phyloP scores from a whole-genome alignment of 306 rosid species.

The Lathyrus oleraceus region DNA sequence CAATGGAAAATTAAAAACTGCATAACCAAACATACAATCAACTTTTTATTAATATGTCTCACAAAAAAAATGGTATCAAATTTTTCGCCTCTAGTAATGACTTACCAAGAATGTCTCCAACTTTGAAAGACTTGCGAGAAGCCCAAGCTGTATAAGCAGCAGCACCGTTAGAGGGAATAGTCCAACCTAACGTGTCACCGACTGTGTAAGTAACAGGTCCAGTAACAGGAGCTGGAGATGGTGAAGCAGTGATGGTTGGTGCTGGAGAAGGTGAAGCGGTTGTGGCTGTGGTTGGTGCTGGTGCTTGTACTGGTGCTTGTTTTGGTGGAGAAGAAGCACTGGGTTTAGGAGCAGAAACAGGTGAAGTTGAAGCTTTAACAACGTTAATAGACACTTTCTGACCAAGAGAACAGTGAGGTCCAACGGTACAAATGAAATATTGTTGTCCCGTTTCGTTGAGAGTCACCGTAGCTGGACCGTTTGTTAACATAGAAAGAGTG shows the following conservation, averaged over 20 bases:
- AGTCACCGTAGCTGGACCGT: constrained; percentile 46
- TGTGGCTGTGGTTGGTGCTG: neutral
- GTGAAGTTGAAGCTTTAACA: constrained; percentile 33
- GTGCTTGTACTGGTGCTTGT: constrained; percentile 34
- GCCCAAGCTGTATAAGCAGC: constrained; percentile 35
- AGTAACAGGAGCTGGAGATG: constrained; percentile 31
- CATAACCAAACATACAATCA: neutral
- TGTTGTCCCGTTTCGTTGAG: constrained; percentile 52
- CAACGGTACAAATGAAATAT: constrained; percentile 54
- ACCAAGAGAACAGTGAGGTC: constrained; percentile 48
- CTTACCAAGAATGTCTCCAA: constrained; percentile 45
- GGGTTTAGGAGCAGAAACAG: constrained; percentile 56
- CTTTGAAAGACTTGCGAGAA: constrained; percentile 37
- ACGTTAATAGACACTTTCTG: constrained; percentile 65
- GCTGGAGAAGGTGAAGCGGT: constrained; percentile 27
- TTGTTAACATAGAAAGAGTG: neutral
- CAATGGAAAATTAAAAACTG: constrained; percentile 58
- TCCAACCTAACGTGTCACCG: constrained; percentile 38
- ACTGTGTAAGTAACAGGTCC: constrained; percentile 45
- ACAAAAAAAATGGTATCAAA: neutral
- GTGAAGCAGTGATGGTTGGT: neutral
- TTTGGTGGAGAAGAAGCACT: constrained; percentile 28
- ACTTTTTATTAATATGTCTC: neutral
- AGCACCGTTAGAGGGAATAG: constrained; percentile 6
- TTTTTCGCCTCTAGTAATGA: neutral